These are phyloP conservation scores for Avena insularis DNA, from an alignment of 176 grass and related monocot species.

Conservation along the genomic window DNA sequence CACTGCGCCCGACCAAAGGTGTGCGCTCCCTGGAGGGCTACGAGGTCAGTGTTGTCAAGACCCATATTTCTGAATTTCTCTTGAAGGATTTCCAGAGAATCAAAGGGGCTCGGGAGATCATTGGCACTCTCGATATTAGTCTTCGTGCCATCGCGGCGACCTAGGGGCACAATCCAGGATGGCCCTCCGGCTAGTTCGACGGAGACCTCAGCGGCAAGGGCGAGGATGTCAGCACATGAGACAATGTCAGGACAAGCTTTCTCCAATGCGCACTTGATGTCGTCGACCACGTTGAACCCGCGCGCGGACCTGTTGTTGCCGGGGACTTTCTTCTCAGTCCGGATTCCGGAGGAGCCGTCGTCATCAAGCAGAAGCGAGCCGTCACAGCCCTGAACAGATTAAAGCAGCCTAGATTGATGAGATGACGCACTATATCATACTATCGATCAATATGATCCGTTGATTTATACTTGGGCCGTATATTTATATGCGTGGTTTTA, in stretches of 20 bases:
- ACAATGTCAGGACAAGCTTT: conserved; percentile 13
- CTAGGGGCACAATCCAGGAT: conserved; percentile 45
- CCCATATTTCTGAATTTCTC: conserved; percentile 50
- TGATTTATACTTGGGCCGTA: no score
- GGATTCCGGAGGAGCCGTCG: not conserved
- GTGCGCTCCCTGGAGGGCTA: conserved; percentile 63
- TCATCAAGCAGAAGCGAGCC: conserved; percentile 21
- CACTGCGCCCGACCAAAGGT: conserved; percentile 59
- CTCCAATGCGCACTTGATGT: conserved; percentile 44
- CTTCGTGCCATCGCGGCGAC: conserved; percentile 55
- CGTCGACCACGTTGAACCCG: conserved; percentile 36
- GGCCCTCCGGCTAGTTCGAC: conserved; percentile 42
- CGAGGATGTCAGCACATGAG: conserved; percentile 45
- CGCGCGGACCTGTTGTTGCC: conserved; percentile 33
- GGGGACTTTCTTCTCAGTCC: conserved; percentile 33
- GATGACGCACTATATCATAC: not conserved
- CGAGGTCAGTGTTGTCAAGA: conserved; percentile 54
- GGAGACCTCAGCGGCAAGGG: not conserved
- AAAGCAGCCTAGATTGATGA: not conserved
- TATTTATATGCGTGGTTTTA: no score
- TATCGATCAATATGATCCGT: not conserved
- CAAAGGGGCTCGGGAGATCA: conserved; percentile 45
- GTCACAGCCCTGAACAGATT: conserved; percentile 22
- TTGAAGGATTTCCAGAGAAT: conserved; percentile 25
- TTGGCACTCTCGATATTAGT: conserved; percentile 41